A percentile compares a stretch with the other conserved stretches of the same genome.
phyloP scores from a whole-genome alignment of 2,329 filamentous ascomycete species.

The Clarireedia hainanense region DNA sequence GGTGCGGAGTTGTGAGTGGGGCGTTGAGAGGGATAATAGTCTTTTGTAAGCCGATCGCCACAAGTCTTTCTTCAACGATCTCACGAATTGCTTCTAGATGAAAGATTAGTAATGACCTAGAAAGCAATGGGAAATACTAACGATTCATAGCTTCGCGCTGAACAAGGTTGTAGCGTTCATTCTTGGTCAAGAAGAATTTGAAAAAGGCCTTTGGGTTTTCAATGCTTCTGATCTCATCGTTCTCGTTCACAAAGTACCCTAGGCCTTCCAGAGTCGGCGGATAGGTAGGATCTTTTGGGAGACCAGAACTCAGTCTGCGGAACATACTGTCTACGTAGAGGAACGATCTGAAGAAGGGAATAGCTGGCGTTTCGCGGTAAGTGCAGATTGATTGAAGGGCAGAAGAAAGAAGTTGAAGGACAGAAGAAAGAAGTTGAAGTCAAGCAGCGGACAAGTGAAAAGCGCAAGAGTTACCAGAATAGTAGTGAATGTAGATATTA shows the following conservation, averaged over 20 bases:
- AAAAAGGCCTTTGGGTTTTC: conserved; percentile 61
- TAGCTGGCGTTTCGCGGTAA: neutral
- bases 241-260: conserved; percentile 72
- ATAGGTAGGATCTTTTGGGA: conserved; percentile 65
- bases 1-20: conserved; percentile 43
- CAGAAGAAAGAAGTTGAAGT: too few species aligned
- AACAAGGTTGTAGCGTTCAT: conserved; percentile 67
- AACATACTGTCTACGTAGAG: conserved; percentile 53
- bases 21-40: conserved; percentile 53
- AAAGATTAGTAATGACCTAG: neutral
- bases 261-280: conserved; percentile 58
- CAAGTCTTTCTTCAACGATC: conserved; percentile 55
- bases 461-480: neutral
- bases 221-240: conserved; percentile 67
- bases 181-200: conserved; percentile 65
- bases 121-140: conserved; percentile 32
- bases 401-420: too few species aligned
- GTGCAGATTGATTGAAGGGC: neutral
- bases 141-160: conserved; percentile 70
- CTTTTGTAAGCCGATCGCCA: conserved; percentile 49
- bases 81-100: conserved; percentile 48
- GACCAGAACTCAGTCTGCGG: conserved; percentile 55
- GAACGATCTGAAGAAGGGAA: neutral
- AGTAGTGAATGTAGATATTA: too few species aligned
- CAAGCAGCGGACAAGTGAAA: neutral